These are phyloP conservation scores for Cyberlindnera amylophila DNA, from an alignment of 805 yeast genomes.

Conservation along the genomic window DNA sequence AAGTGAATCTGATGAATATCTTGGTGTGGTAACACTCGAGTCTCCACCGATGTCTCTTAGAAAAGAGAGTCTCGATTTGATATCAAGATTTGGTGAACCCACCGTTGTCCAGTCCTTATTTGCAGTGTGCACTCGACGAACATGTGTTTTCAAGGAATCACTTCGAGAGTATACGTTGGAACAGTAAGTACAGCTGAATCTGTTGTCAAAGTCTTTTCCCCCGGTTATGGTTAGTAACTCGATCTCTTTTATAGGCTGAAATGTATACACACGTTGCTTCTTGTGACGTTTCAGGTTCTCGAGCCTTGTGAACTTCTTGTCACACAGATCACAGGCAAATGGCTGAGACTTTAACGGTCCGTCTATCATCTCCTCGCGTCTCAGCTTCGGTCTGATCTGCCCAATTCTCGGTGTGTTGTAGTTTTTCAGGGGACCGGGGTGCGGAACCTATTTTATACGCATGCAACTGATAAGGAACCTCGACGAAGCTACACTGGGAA, in stretches of 20 bases:
- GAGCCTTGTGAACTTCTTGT: background rate
- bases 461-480: too few species aligned
- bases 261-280: constrained; percentile 1
- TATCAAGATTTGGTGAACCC: background rate
- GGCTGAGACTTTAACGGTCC: background rate
- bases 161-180: constrained; percentile 1
- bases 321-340: background rate
- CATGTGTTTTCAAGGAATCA: background rate
- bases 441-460: too few species aligned
- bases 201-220: constrained; percentile 1
- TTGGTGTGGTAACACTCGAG: background rate
- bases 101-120: background rate
- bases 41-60: background rate
- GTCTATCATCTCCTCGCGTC: background rate
- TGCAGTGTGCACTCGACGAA: background rate
- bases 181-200: background rate
- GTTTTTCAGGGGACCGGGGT: too few species aligned
- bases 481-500: too few species aligned
- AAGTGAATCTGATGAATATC: background rate
- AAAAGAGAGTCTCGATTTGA: background rate
- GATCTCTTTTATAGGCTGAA: background rate
- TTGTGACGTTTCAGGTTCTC: constrained; percentile 1
- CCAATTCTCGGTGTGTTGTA: too few species aligned
- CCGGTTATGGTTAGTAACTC: background rate
- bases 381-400: too few species aligned